Conservation (phyloP, 192 early-diverging fungal genomes). For the Entophlyctis luteolus region DNA sequence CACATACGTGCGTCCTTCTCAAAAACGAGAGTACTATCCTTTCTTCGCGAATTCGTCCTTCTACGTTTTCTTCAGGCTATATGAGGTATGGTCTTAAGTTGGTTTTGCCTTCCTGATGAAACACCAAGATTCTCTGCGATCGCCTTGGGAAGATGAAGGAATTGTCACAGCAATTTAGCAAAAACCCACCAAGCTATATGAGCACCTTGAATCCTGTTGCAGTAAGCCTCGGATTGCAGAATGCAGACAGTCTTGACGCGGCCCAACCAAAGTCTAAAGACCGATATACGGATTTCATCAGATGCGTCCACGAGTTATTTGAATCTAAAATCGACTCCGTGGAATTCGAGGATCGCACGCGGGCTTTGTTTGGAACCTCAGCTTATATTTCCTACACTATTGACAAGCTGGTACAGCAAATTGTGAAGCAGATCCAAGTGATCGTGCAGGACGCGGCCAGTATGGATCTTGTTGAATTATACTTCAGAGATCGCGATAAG, state of each 20-base stretch:
- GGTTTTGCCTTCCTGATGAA: neutral
- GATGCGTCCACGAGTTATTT: constrained; percentile 71
- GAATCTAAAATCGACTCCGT: constrained; percentile 74
- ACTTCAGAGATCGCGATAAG: constrained; percentile 46
- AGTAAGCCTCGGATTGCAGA: constrained; percentile 45
- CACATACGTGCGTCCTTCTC: constrained; percentile 7
- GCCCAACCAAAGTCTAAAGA: constrained; percentile 37
- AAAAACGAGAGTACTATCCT: constrained; percentile 41
- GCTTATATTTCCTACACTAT: constrained; percentile 87
- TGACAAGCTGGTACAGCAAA: constrained; percentile 77
- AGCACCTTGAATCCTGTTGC: constrained; percentile 57
- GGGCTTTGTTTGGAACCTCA: constrained; percentile 82
- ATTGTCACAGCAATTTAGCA: constrained; percentile 57
- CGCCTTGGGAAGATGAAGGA: constrained; percentile 78
- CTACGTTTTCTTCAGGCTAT: constrained; percentile 86
- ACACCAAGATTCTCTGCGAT: constrained; percentile 73
- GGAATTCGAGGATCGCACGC: constrained; percentile 82
- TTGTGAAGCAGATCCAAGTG: constrained; percentile 73
- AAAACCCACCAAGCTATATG: constrained; percentile 49
- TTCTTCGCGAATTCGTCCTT: constrained; percentile 86
- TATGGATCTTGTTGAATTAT: constrained; percentile 47
- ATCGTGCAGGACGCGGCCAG: constrained; percentile 67
- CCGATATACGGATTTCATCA: constrained; percentile 75
- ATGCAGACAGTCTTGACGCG: constrained; percentile 10
- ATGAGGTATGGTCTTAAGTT: constrained; percentile 55